These are phyloP conservation scores for Lactuca saligna DNA, from an alignment of 129 eudicot species.

Conservation along the genomic window DNA sequence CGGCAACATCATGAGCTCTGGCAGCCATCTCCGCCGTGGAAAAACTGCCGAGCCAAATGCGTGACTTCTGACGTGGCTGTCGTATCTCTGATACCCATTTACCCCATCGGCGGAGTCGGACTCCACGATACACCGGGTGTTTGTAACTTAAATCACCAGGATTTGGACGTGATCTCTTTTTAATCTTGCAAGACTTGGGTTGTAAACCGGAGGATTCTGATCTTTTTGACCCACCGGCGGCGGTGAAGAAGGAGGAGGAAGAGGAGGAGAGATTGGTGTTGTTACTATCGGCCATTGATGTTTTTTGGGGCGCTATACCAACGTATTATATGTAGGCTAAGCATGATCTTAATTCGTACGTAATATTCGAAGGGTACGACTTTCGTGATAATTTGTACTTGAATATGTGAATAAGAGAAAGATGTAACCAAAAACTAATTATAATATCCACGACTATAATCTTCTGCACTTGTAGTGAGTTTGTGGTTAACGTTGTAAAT, in stretches of 20 bases:
- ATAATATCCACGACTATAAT: too few species aligned
- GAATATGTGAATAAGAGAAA: not conserved
- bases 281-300: conserved; percentile 18
- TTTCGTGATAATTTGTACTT: not conserved
- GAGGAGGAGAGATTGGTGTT: conserved; percentile 11
- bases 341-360: not conserved
- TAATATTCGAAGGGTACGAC: not conserved
- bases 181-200: not conserved
- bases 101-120: conserved; percentile 75
- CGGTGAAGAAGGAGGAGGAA: not conserved
- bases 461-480: too few species aligned
- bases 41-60: conserved; percentile 78
- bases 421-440: not conserved
- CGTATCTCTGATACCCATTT: conserved; percentile 87
- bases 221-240: conserved; percentile 4
- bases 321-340: conserved; percentile 12
- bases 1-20: too few species aligned
- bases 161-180: conserved; percentile 8
- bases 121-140: conserved; percentile 65
- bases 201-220: not conserved
- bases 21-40: conserved; percentile 82
- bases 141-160: conserved; percentile 25
- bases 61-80: conserved; percentile 65
- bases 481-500: too few species aligned
- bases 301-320: not conserved